phyloP scores from a whole-genome alignment of 164 flowering plant species.

The Annona squamosa region DNA sequence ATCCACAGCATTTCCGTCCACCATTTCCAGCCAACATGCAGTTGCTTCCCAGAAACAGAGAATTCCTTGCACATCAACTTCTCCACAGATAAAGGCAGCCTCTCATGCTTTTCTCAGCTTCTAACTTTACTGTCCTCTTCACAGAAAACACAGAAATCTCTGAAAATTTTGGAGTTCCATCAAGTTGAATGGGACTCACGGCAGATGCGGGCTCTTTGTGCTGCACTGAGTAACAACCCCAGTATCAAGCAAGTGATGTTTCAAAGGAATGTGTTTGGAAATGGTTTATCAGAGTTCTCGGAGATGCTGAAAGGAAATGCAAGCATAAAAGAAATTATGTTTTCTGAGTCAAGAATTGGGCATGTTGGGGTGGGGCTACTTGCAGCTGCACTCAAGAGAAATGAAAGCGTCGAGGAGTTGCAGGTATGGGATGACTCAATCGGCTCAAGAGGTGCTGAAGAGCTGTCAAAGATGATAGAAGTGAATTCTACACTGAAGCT shows the following conservation, averaged over 20 bases:
- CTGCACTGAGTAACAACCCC: conserved; percentile 33
- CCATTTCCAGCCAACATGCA: conserved; percentile 50
- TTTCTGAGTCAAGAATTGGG: conserved; percentile 68
- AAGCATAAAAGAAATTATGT: conserved; percentile 50
- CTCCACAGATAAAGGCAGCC: conserved; percentile 27
- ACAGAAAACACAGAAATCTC: conserved; percentile 19
- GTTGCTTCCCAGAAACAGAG: conserved; percentile 63
- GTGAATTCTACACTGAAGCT: conserved; percentile 61
- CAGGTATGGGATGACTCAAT: conserved; percentile 97
- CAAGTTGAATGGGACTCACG: conserved; percentile 36
- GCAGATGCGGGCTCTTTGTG: conserved; percentile 32
- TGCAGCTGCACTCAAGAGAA: conserved; percentile 62
- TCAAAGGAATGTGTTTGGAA: conserved; percentile 44
- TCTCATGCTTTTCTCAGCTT: conserved; percentile 35
- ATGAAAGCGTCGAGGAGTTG: conserved; percentile 69
- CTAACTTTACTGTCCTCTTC: conserved; percentile 32
- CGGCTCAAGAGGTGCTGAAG: conserved; percentile 84
- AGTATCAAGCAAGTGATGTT: conserved; percentile 52
- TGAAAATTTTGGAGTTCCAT: conserved; percentile 50
- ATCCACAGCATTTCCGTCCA: conserved; percentile 58
- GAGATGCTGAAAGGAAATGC: conserved; percentile 48
- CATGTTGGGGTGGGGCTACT: conserved; percentile 49
- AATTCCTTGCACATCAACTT: conserved; percentile 56
- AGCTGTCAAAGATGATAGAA: conserved; percentile 88
- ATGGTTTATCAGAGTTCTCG: conserved; percentile 47